These are phyloP conservation scores for Lobosporangium transversale DNA, from an alignment of 192 early-diverging fungal genomes.

Conservation along the genomic window DNA sequence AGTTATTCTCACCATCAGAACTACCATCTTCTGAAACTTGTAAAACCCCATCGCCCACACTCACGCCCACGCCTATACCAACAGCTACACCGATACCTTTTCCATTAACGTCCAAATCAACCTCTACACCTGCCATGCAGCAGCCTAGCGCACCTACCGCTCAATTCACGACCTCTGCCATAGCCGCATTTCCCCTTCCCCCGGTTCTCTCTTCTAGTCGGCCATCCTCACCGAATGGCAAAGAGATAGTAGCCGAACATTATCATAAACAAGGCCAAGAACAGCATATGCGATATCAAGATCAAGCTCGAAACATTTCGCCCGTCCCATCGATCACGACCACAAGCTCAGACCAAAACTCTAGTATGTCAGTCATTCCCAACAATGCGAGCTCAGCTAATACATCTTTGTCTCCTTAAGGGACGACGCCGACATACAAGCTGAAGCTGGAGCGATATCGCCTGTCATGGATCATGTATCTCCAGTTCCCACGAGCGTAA, in stretches of 20 bases:
- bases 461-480: constrained; percentile 2
- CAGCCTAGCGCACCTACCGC: not conserved
- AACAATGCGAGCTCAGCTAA: not conserved
- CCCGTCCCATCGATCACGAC: constrained; percentile 8
- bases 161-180: not conserved
- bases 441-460: too few relatives aligned
- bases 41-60: not conserved
- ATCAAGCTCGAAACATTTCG: constrained; percentile 4
- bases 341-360: constrained; percentile 8
- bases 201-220: not conserved
- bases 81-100: too few relatives aligned
- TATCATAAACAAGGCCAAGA: not conserved
- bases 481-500: not conserved
- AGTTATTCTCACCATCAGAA: too few relatives aligned
- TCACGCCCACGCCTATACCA: too few relatives aligned
- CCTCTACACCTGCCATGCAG: not conserved
- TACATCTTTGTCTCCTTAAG: not conserved
- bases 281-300: not conserved
- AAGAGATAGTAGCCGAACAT: not conserved
- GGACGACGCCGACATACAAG: not conserved
- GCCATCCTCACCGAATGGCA: not conserved
- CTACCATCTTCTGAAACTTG: not conserved
- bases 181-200: not conserved
- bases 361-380: constrained; percentile 2
- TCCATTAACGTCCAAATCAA: too few relatives aligned